Evolutionary conservation across 352 stramenopile genomes (phyloP).

Genomic region (Phytophthora ohioensis): DNA sequence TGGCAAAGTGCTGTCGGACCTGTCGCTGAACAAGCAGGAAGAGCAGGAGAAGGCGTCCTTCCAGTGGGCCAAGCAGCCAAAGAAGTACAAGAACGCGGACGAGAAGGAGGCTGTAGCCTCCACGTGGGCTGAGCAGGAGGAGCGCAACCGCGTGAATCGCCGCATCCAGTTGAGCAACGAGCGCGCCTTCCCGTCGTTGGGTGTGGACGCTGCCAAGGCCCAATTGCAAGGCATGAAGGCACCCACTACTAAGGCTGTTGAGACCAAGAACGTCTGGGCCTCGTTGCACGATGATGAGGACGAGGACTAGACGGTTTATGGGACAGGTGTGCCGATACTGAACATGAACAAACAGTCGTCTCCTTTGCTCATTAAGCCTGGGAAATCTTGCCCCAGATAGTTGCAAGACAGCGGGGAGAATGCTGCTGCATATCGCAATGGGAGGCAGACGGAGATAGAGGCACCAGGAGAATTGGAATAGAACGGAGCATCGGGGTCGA

Average conservation of each 20-base stretch:
- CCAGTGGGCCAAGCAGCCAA: constrained; percentile 87
- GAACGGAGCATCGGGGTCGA: constrained; percentile 20
- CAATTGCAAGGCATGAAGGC: constrained; percentile 78
- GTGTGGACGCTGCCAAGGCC: constrained; percentile 53
- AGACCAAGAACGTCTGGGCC: constrained; percentile 80
- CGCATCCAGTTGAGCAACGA: constrained; percentile 80
- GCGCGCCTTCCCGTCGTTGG: constrained; percentile 80
- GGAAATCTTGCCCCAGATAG: not conserved
- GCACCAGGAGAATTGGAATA: constrained; percentile 23
- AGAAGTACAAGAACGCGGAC: constrained; percentile 81
- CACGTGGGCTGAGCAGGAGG: constrained; percentile 79
- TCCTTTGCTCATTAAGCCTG: not conserved
- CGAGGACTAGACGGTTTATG: constrained; percentile 44
- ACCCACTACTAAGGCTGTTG: constrained; percentile 60
- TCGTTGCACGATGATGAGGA: constrained; percentile 75
- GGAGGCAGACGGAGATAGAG: not conserved
- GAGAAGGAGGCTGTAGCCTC: constrained; percentile 65
- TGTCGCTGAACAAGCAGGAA: constrained; percentile 65
- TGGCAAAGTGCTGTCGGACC: constrained; percentile 70
- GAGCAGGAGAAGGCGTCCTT: constrained; percentile 61
- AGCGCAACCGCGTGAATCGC: constrained; percentile 66
- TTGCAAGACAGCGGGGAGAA: constrained; percentile 3
- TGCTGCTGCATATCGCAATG: constrained; percentile 6
- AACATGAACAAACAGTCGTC: too few relatives aligned
- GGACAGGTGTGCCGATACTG: too few relatives aligned